Percentiles rank a stretch among this genome's conserved stretches.
phyloP scores from a whole-genome alignment of 495 filamentous ascomycete species.

The Terfezia claveryi region DNA sequence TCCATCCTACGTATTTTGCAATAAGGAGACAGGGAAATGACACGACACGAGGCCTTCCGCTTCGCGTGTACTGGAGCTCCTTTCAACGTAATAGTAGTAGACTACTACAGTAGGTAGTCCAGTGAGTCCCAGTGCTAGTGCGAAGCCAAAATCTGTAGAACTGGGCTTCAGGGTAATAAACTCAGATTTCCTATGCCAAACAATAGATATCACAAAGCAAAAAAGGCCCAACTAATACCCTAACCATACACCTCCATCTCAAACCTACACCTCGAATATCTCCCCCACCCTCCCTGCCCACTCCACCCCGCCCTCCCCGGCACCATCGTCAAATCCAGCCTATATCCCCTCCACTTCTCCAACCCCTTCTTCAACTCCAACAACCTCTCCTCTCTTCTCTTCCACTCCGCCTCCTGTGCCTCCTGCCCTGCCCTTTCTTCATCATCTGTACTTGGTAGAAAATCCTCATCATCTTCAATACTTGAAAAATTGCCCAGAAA shows the following conservation, averaged over 20 bases:
- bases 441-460: constrained; percentile 37
- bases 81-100: too few species aligned
- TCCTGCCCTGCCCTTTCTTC: constrained; percentile 38
- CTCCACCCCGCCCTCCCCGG: constrained; percentile 24
- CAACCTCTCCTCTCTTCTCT: constrained; percentile 38
- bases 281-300: constrained; percentile 22
- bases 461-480: constrained; percentile 31
- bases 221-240: not conserved
- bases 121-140: too few species aligned
- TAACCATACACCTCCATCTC: not conserved
- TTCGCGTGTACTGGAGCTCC: too few species aligned
- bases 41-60: too few species aligned
- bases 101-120: too few species aligned
- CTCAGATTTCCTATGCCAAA: too few species aligned
- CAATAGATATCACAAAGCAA: not conserved
- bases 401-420: constrained; percentile 35
- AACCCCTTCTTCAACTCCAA: constrained; percentile 47
- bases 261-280: constrained; percentile 41
- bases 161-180: too few species aligned
- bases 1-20: too few species aligned
- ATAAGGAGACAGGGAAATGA: too few species aligned
- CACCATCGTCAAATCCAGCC: constrained; percentile 42
- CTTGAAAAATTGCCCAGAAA: not conserved
- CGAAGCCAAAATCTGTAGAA: too few species aligned
- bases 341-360: constrained; percentile 45